Evolutionary conservation across 257 asterid species (phyloP).

Genomic region (Solanum pennellii): DNA sequence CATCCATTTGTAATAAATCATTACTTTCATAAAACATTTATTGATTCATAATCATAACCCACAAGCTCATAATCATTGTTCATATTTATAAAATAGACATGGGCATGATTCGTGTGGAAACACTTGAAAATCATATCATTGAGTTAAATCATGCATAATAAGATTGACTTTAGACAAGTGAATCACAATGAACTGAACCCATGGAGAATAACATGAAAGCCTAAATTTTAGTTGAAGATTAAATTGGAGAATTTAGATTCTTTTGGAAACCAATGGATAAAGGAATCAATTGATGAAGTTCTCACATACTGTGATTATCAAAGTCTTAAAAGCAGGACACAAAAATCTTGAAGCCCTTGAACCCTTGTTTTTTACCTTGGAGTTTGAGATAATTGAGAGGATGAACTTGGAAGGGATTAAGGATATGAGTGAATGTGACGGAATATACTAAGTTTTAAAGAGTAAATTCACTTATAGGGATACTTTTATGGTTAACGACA

Average conservation of each 20-base stretch:
- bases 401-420: background rate
- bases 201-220: background rate
- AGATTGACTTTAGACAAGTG: background rate
- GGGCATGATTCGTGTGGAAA: too few relatives aligned
- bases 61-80: background rate
- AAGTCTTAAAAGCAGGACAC: background rate
- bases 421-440: background rate
- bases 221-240: background rate
- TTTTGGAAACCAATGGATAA: background rate
- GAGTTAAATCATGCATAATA: background rate
- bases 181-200: too few relatives aligned
- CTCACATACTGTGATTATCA: background rate
- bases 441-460: background rate
- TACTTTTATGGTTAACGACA: background rate
- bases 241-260: background rate
- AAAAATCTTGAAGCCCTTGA: background rate
- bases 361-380: background rate
- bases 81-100: background rate
- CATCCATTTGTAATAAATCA: background rate
- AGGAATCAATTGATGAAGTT: background rate
- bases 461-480: background rate
- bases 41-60: background rate
- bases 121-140: background rate
- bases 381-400: background rate
- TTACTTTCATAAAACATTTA: background rate